Evolutionary conservation across 139 green algal genomes (phyloP).

Genomic region (Closterium sp.): DNA sequence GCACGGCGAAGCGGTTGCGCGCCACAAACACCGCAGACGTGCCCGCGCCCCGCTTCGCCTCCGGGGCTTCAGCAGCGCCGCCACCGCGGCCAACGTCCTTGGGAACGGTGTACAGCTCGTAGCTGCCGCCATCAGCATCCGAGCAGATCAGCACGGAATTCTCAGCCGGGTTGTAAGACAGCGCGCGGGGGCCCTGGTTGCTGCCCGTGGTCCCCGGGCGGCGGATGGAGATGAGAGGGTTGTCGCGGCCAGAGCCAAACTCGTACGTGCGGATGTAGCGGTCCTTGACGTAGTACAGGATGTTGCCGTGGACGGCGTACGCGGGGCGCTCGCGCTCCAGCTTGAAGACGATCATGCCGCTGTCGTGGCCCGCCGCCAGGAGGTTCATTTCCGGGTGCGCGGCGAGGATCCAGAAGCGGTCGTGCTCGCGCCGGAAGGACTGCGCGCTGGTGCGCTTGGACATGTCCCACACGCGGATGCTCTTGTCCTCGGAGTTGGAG

Average conservation of each 20-base stretch:
- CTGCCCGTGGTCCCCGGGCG: constrained; percentile 25
- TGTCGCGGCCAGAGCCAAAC: constrained; percentile 79
- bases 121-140: constrained; percentile 89
- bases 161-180: constrained; percentile 98
- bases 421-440: constrained; percentile 82
- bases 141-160: constrained; percentile 87
- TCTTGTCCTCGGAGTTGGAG: constrained; percentile 97
- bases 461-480: constrained; percentile 99
- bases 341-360: constrained; percentile 99
- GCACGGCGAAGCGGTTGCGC: constrained; percentile 95
- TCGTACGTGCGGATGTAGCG: constrained; percentile 94
- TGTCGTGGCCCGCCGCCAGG: constrained; percentile 96
- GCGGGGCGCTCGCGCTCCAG: constrained; percentile 95
- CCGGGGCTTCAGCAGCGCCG: constrained; percentile 55
- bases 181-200: constrained; percentile 55
- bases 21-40: constrained; percentile 92
- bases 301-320: constrained; percentile 74
- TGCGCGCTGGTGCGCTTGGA: constrained; percentile 94
- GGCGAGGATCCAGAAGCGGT: constrained; percentile 81
- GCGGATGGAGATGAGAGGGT: constrained; percentile 85
- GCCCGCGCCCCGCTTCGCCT: constrained; percentile 80
- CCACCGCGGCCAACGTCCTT: constrained; percentile 65
- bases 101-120: constrained; percentile 92
- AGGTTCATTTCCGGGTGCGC: constrained; percentile 98
- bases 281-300: constrained; percentile 98